A percentile compares a stretch with the other conserved stretches of the same genome.
These are phyloP conservation scores for Ogataea polymorpha DNA, from an alignment of 805 yeast genomes.

Conservation along the genomic window DNA sequence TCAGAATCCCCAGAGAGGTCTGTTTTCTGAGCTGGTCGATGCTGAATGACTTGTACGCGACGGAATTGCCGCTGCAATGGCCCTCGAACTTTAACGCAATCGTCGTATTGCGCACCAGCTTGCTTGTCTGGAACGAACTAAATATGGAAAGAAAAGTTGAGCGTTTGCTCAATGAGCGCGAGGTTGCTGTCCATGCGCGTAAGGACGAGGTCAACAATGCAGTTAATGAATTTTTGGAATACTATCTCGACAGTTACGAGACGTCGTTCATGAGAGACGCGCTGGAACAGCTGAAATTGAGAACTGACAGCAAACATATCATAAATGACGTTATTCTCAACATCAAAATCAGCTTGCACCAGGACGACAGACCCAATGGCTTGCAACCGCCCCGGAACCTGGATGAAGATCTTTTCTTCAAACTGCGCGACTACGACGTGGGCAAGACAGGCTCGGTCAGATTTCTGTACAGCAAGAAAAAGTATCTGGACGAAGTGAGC, in stretches of 20 bases:
- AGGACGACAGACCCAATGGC: conserved; percentile 5
- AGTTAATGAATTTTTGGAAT: conserved; percentile 30
- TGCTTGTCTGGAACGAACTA: conserved; percentile 26
- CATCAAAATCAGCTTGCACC: conserved; percentile 29
- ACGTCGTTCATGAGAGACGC: conserved; percentile 24
- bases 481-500: conserved; percentile 27
- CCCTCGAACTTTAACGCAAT: conserved; percentile 78
- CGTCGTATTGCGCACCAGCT: conserved; percentile 59
- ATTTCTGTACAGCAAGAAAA: conserved; percentile 31
- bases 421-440: conserved; percentile 30
- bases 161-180: conserved; percentile 12
- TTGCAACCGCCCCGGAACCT: background rate
- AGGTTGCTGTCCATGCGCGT: conserved; percentile 9
- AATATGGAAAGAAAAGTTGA: conserved; percentile 10
- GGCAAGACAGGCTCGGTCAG: conserved; percentile 32
- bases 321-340: conserved; percentile 30
- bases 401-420: conserved; percentile 28
- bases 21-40: conserved; percentile 70
- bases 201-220: conserved; percentile 9
- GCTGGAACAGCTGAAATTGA: conserved; percentile 19
- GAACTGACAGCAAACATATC: conserved; percentile 19
- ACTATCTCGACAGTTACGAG: conserved; percentile 30
- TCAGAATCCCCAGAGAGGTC: conserved; percentile 42
- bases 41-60: conserved; percentile 66
- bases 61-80: conserved; percentile 62